Evolutionary conservation across 371 early-diverging fungal genomes (phyloP).

Genomic region (Capillidium heterosporum): DNA sequence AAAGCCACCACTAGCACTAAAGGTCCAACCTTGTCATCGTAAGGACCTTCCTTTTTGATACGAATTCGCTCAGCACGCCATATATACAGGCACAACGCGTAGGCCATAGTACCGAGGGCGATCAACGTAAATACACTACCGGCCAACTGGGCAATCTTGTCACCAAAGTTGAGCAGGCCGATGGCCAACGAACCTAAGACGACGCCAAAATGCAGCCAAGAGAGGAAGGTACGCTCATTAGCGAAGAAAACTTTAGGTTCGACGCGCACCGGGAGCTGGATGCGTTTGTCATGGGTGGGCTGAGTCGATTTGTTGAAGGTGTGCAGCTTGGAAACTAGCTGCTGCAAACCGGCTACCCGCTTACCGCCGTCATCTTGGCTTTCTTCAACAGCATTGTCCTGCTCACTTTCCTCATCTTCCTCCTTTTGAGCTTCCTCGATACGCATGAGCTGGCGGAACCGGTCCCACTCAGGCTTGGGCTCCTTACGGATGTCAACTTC

Average conservation of each 20-base stretch:
- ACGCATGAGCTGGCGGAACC: slow-evolving; percentile 4
- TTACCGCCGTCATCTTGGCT: neutral
- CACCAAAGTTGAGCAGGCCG: slow-evolving; percentile 72
- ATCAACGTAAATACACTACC: slow-evolving; percentile 69
- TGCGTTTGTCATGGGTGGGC: slow-evolving; percentile 13
- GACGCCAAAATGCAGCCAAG: slow-evolving; percentile 66
- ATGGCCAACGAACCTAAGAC: slow-evolving; percentile 57
- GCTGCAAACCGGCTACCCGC: neutral
- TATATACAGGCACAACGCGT: slow-evolving; percentile 78
- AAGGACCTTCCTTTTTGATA: slow-evolving; percentile 50
- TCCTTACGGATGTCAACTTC: slow-evolving; percentile 76
- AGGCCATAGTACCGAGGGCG: slow-evolving; percentile 65
- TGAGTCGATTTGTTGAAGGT: neutral
- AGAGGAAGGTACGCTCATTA: slow-evolving; percentile 97
- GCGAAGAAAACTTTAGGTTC: slow-evolving; percentile 99
- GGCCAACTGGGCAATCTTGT: slow-evolving; percentile 47
- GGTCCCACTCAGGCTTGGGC: slow-evolving; percentile 17
- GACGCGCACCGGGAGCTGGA: slow-evolving; percentile 70
- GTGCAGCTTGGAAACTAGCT: slow-evolving; percentile 2
- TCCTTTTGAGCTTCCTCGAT: neutral
- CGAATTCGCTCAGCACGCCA: slow-evolving; percentile 79
- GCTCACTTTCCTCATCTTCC: neutral
- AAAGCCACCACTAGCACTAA: slow-evolving; percentile 72
- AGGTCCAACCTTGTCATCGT: slow-evolving; percentile 57
- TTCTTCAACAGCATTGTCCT: neutral